Conservation (phyloP, 129 eudicot genomes). For the Centaurea solstitialis region DNA sequence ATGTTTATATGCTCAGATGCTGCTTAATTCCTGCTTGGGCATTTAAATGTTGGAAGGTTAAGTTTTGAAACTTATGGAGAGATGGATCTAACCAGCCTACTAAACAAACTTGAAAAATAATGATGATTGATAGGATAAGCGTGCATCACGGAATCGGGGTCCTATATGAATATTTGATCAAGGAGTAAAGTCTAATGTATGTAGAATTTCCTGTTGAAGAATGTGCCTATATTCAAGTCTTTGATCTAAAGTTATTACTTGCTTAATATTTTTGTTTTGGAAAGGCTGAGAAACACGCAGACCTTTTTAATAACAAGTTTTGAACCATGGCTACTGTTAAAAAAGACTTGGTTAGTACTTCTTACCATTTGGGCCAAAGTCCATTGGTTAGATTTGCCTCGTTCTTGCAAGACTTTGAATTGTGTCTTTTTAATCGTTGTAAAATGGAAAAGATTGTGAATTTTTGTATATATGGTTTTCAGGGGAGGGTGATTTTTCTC, state of each 20-base stretch:
- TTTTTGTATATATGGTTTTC: constrained; percentile 25
- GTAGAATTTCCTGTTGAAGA: background rate
- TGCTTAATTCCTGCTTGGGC: no score
- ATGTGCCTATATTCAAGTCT: background rate
- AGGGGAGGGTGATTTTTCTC: constrained; percentile 65
- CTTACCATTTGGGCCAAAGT: background rate
- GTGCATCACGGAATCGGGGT: background rate
- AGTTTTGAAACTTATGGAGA: no score
- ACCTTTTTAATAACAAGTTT: no score
- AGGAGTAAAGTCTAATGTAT: background rate
- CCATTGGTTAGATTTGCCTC: background rate
- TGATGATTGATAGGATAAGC: background rate
- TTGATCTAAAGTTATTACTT: background rate
- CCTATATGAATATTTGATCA: background rate
- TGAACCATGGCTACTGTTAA: no score
- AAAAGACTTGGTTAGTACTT: background rate
- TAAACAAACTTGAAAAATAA: no score
- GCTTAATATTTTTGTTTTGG: background rate
- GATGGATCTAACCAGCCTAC: no score
- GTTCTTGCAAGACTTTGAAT: background rate
- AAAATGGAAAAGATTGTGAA: background rate
- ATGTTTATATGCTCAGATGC: background rate
- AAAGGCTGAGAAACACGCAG: background rate
- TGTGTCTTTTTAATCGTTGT: background rate
- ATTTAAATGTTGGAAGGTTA: no score